Evolutionary conservation across 2,329 filamentous ascomycete species (phyloP).

Genomic region (Lachnellula subtilissima): DNA sequence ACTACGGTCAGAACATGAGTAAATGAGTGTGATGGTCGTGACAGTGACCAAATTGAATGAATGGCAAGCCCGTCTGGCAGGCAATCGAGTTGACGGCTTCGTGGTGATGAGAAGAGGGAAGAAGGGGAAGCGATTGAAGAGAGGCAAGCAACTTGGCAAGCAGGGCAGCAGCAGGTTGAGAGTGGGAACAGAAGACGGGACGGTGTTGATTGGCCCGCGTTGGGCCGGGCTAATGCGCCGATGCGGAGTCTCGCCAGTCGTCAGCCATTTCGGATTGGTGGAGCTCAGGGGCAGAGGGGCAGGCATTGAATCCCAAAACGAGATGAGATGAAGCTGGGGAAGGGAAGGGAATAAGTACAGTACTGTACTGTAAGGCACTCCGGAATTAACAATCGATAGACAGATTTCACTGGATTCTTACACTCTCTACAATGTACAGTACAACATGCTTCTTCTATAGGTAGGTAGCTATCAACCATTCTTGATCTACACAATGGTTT

Average conservation of each 20-base stretch:
- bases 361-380: no score
- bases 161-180: no score
- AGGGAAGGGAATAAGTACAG: background rate
- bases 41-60: constrained; percentile 46
- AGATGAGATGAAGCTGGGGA: background rate
- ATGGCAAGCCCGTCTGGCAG: constrained; percentile 48
- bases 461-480: no score
- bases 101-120: constrained; percentile 21
- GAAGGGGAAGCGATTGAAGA: constrained; percentile 26
- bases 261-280: no score
- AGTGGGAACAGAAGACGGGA: no score
- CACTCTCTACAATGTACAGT: no score
- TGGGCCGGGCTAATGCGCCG: no score
- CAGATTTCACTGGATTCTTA: no score
- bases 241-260: no score
- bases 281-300: background rate
- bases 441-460: no score
- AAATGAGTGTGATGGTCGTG: constrained; percentile 36
- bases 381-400: background rate
- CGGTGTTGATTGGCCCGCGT: no score
- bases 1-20: constrained; percentile 28
- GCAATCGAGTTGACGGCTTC: constrained; percentile 30
- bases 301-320: background rate
- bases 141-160: background rate
- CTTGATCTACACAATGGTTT: no score